Evolutionary conservation across 164 flowering plant genomes (phyloP).

Genomic region (Nymphaea thermarum): DNA sequence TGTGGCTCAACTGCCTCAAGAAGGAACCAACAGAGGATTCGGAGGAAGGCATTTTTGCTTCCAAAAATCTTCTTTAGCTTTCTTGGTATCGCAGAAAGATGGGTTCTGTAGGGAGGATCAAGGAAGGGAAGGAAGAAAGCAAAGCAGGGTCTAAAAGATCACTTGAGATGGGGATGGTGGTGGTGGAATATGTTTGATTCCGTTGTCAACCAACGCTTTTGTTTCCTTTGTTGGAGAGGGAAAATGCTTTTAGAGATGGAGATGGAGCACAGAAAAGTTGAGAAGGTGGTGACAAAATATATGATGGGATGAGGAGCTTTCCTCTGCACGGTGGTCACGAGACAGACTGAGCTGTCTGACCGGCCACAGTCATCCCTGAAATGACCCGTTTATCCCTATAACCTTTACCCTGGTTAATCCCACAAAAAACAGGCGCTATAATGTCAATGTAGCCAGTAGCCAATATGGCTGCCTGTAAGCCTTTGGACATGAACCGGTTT

Average conservation of each 20-base stretch:
- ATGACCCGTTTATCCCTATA: neutral
- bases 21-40: constrained; percentile 7
- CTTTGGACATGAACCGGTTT: too few relatives aligned
- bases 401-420: neutral
- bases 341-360: neutral
- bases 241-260: neutral
- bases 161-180: too few relatives aligned
- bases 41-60: constrained; percentile 7
- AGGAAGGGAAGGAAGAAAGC: neutral
- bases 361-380: neutral
- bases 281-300: neutral
- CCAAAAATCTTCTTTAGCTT: too few relatives aligned
- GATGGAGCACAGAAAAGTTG: neutral
- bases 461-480: too few relatives aligned
- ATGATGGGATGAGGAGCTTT: neutral
- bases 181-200: too few relatives aligned
- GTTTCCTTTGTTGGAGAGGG: too few relatives aligned
- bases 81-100: neutral
- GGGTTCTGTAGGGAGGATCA: neutral
- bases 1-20: constrained; percentile 58
- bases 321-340: neutral
- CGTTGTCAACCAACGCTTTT: neutral
- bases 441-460: too few relatives aligned
- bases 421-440: too few relatives aligned
- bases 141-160: neutral